Base-by-base conservation (phyloP, 257 asterid species). In the Perilla frutescens region DNA sequence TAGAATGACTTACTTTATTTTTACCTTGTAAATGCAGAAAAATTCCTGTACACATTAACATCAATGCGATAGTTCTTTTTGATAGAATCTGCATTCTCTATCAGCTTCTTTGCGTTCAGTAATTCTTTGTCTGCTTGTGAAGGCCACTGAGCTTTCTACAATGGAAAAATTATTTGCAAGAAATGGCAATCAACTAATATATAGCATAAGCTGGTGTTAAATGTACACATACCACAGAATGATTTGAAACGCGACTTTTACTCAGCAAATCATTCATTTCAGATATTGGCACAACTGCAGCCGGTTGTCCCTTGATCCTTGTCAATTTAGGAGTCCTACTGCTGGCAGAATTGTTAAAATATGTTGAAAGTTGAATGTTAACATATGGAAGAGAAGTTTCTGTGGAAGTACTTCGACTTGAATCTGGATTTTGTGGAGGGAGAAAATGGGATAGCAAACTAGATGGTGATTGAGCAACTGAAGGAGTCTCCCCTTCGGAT, bases 191-290 rank as follows among this genome's bases (percentile, higher is more conserved):
- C 3, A 55, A 57, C 59, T 41, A 8, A 40, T 37, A 11, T 2
- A 26, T 3, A 59, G n/a, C 3, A 29, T 10, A 5, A 8, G 39
- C 3, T 44, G 14, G 37, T 26, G 8, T 66, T 62, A 20, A 61
- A 40, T 39, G 34, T 41, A 26, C 14, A 51, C 75, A 55, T 87
- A 91, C 97, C 92, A 29, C 39, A 7, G 85, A 45, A 62, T 71
- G 72, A 57, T 69, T 73, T 2, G 88, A 81, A 7, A 66, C 59
- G 15, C 69, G 87, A 53, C 83, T 86, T 76, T 69, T 80, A 12
- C 47, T 74, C 80, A 90, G 74, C 81, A 89, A 71, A 68, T 81
- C 60, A 56, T 81, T 84, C 96, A 91, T 85, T 69, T 78, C 83
- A n/a, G 83, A 61, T 78, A 89, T 79, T 20, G 97, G 68, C 50